Percentiles rank a stretch among this genome's conserved stretches.
These are phyloP conservation scores for Dictyostelium purpureum DNA, from an alignment of 78 protist genomes.

Conservation along the genomic window DNA sequence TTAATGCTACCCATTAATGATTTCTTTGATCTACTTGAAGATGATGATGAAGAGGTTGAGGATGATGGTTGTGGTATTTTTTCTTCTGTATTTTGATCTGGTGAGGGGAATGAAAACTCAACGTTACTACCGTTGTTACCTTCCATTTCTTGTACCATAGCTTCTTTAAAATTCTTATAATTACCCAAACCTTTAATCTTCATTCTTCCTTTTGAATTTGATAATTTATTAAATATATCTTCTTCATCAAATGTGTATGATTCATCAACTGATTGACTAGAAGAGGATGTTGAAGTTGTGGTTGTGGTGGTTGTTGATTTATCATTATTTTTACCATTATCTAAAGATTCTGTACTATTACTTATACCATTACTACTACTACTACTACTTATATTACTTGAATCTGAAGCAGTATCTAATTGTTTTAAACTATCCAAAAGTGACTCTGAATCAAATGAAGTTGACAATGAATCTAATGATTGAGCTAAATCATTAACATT, in stretches of 20 bases:
- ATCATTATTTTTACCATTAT: neutral
- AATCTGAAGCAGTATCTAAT: neutral
- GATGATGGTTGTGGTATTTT: neutral
- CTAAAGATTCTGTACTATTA: conserved; percentile 4
- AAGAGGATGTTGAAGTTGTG: neutral
- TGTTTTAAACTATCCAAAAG: conserved; percentile 9
- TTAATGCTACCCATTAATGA: neutral
- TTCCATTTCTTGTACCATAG: neutral
- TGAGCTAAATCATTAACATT: neutral
- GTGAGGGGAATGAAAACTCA: neutral
- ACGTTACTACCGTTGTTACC: neutral
- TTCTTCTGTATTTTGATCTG: conserved; percentile 2
- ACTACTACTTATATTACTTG: neutral
- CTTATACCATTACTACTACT: neutral
- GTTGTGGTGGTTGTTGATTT: neutral
- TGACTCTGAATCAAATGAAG: conserved; percentile 6
- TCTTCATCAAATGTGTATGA: neutral
- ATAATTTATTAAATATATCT: conserved; percentile 49
- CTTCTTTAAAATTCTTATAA: neutral
- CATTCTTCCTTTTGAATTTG: conserved; percentile 68
- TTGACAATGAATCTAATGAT: neutral
- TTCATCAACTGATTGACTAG: neutral
- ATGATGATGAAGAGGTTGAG: neutral
- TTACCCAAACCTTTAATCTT: conserved; percentile 29
- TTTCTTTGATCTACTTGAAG: neutral